Conservation (phyloP, 2,329 filamentous ascomycete species). For the Calonectria honghensis region DNA sequence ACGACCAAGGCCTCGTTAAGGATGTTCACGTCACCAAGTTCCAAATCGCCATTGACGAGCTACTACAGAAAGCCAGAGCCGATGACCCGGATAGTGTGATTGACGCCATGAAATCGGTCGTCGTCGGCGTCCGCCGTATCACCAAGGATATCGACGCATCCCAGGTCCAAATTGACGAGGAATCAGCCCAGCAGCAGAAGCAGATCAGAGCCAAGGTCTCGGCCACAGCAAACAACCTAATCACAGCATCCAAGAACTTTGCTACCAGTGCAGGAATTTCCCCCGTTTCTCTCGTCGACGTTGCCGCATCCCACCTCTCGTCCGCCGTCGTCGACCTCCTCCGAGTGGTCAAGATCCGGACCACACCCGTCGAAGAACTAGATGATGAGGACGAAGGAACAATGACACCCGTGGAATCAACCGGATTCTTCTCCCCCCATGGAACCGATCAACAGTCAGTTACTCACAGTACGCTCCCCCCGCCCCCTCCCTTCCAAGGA, state of each 20-base stretch:
- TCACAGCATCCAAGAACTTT: conserved; percentile 96
- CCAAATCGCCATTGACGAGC: conserved; percentile 94
- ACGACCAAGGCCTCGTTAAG: conserved; percentile 86
- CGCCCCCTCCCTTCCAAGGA: conserved; percentile 75
- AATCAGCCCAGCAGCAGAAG: conserved; percentile 73
- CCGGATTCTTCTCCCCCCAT: conserved; percentile 80
- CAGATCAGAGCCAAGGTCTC: conserved; percentile 89
- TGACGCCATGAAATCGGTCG: conserved; percentile 90
- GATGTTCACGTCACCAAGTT: conserved; percentile 96
- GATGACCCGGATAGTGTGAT: conserved; percentile 85
- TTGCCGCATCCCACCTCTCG: conserved; percentile 92
- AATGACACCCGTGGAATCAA: conserved; percentile 79
- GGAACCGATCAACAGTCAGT: conserved; percentile 62
- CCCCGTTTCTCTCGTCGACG: conserved; percentile 94
- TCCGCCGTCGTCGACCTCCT: conserved; percentile 91
- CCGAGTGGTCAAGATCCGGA: conserved; percentile 87
- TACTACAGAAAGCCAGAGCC: conserved; percentile 84
- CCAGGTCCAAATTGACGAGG: conserved; percentile 69
- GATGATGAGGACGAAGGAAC: conserved; percentile 84
- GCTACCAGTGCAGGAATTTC: conserved; percentile 87
- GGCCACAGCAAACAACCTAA: conserved; percentile 95
- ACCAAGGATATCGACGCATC: conserved; percentile 85
- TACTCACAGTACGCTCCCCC: conserved; percentile 66
- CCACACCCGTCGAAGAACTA: conserved; percentile 84
- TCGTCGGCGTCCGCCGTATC: conserved; percentile 88